phyloP scores from a whole-genome alignment of 441 rosid species.

The Eruca vesicaria region DNA sequence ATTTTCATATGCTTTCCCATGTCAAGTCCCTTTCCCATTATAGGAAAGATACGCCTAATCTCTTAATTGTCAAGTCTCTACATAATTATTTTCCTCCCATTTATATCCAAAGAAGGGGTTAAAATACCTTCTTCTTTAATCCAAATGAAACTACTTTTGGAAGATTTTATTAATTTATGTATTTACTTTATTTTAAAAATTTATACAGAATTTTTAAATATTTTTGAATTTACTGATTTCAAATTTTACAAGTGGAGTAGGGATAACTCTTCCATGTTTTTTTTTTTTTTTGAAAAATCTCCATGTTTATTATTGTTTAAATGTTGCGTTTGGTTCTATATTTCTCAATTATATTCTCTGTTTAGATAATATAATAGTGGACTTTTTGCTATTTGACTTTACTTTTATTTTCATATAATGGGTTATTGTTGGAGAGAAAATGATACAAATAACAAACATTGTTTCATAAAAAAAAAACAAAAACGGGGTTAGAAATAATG shows the following conservation, averaged over 20 bases:
- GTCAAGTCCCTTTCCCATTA: constrained; percentile 32
- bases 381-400: too few species aligned
- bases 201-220: background rate
- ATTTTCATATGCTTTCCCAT: constrained; percentile 19
- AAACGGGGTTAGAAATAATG: background rate
- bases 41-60: constrained; percentile 27
- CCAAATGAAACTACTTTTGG: background rate
- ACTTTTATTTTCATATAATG: too few species aligned
- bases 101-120: background rate
- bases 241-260: background rate
- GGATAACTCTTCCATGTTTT: background rate
- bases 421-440: too few species aligned
- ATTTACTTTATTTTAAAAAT: background rate
- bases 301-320: background rate
- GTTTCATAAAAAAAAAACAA: too few species aligned
- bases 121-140: background rate
- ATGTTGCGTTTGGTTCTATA: too few species aligned
- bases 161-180: background rate
- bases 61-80: background rate
- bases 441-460: too few species aligned
- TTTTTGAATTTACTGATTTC: background rate
- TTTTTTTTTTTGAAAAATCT: too few species aligned
- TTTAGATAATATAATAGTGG: too few species aligned
- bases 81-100: background rate
- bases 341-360: too few species aligned